These are phyloP conservation scores for Termitomyces titanicus DNA, from an alignment of 768 basidiomycete species.

Conservation along the genomic window DNA sequence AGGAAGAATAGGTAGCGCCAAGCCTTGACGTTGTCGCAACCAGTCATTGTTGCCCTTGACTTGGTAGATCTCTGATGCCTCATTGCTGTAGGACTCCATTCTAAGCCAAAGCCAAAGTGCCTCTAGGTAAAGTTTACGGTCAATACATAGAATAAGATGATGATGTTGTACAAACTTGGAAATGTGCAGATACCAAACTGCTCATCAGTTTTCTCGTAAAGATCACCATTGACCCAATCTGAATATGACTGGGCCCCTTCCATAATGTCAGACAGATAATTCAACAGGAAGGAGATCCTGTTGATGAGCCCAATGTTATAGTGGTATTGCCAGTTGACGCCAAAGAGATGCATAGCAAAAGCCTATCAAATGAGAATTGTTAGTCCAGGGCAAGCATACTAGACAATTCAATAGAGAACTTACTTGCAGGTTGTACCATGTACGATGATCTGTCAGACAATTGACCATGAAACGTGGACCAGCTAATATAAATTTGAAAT, in stretches of 20 bases:
- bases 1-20: conserved; percentile 19
- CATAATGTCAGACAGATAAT: conserved; percentile 10
- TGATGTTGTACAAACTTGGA: conserved; percentile 13
- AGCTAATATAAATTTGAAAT: conserved; percentile 1
- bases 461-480: conserved; percentile 19
- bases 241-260: conserved; percentile 16
- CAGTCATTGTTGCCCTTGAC: conserved; percentile 15
- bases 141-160: conserved; percentile 7
- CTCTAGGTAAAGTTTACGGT: conserved; percentile 3
- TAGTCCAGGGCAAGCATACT: too few species aligned
- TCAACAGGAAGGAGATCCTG: conserved; percentile 14
- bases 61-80: neutral
- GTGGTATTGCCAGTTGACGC: neutral
- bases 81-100: neutral
- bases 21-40: neutral
- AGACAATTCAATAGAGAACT: too few species aligned
- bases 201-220: conserved; percentile 16
- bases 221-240: conserved; percentile 20
- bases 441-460: conserved; percentile 20
- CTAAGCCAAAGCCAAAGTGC: neutral
- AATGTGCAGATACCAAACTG: conserved; percentile 19
- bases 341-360: conserved; percentile 12
- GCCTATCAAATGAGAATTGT: conserved; percentile 8
- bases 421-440: conserved; percentile 16
- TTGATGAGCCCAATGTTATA: conserved; percentile 18